Evolutionary conservation across 2,329 filamentous ascomycete genomes (phyloP).

Genomic region (Polychaeton citri): DNA sequence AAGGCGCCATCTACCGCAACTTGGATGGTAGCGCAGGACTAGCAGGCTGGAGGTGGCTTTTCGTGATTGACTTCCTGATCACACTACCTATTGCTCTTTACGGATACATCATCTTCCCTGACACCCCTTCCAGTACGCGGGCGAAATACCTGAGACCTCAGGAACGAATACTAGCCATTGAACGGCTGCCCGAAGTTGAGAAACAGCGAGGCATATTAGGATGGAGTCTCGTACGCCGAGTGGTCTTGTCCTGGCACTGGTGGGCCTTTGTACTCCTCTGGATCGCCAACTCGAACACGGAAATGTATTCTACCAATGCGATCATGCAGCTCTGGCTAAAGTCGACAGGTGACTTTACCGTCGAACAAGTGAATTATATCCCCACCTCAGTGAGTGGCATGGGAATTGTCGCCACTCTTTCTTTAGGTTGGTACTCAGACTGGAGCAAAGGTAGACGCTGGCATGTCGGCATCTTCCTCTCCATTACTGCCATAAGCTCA

Average conservation of each 20-base stretch:
- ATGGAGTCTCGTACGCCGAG: conserved; percentile 10
- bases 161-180: conserved; percentile 10
- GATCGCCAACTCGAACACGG: conserved; percentile 15
- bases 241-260: conserved; percentile 15
- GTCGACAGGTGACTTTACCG: conserved; percentile 10
- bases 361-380: conserved; percentile 14
- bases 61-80: conserved; percentile 45
- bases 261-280: conserved; percentile 15
- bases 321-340: conserved; percentile 15
- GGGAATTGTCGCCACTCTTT: conserved; percentile 13
- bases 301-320: conserved; percentile 15
- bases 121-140: conserved; percentile 35
- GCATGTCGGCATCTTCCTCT: conserved; percentile 15
- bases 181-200: conserved; percentile 11
- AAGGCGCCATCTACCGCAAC: conserved; percentile 36
- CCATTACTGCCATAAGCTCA: conserved; percentile 13
- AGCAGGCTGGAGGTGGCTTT: conserved; percentile 45
- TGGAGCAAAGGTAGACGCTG: conserved; percentile 10
- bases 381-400: conserved; percentile 13
- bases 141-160: conserved; percentile 29
- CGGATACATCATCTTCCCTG: conserved; percentile 42
- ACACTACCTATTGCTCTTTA: conserved; percentile 42
- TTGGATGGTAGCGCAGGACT: conserved; percentile 37
- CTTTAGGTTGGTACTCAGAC: conserved; percentile 16
- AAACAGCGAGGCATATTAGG: conserved; percentile 12